Percentiles rank a stretch among this genome's conserved stretches.
Conservation (phyloP, 2,329 filamentous ascomycete genomes). For the Escovopsis sp. region DNA sequence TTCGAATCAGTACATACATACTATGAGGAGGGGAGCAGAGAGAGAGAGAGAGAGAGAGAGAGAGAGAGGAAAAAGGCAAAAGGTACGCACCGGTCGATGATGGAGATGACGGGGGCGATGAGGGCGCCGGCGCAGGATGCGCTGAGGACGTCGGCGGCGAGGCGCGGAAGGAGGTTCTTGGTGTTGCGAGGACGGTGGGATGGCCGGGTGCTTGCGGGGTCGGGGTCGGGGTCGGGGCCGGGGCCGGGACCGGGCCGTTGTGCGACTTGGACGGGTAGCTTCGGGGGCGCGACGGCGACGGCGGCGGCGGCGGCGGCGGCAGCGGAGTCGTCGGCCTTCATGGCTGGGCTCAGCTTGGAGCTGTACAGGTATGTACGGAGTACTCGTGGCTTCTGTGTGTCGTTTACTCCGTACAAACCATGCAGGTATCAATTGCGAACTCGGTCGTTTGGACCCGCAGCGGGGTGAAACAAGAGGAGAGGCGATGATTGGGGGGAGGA, state of each 20-base stretch:
- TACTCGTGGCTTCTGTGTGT: too few relatives aligned
- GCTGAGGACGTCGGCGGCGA: slow-evolving; percentile 53
- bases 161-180: slow-evolving; percentile 49
- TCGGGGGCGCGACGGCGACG: background rate
- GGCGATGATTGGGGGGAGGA: too few relatives aligned
- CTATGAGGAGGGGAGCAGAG: slow-evolving; percentile 1
- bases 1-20: slow-evolving; percentile 7
- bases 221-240: too few relatives aligned
- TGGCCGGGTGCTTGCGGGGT: too few relatives aligned
- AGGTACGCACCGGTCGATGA: slow-evolving; percentile 60
- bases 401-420: too few relatives aligned
- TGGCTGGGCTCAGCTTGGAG: too few relatives aligned
- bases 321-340: too few relatives aligned
- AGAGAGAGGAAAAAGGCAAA: background rate
- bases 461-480: too few relatives aligned
- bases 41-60: background rate
- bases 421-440: too few relatives aligned
- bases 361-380: too few relatives aligned
- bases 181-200: slow-evolving; percentile 63
- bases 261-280: slow-evolving; percentile 2
- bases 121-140: slow-evolving; percentile 59
- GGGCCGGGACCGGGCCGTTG: too few relatives aligned
- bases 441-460: too few relatives aligned
- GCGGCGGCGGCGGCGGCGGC: background rate
- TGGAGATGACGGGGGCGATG: slow-evolving; percentile 71